Base-by-base conservation (phyloP, 2,329 filamentous ascomycete species). In the Fusarium cicatricum region DNA sequence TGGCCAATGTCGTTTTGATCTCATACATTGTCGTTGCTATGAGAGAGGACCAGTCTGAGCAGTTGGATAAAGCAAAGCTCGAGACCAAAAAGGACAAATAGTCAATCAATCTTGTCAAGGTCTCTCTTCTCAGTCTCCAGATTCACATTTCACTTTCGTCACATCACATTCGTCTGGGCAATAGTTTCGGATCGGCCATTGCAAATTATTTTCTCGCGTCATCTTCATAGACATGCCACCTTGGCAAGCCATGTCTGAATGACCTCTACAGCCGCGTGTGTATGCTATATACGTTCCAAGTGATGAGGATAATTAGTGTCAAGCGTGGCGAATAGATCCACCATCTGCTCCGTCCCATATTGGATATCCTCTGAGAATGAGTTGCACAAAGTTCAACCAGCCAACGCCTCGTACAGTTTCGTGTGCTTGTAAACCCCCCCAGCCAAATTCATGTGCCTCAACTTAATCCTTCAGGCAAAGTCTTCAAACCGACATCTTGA, bases 21-120 rank as follows among this genome's bases (percentile, higher is more conserved):
- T 87, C 84, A n/a, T 99, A 98, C 75, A 86, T 98, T 37, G 78
- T 97, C 52, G 91, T 97, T 16, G 95, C 95, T 4, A 93, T 97
- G 84, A 87, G 84, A 58, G 95, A 99, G 74, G 95, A 98, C 70
- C 78, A 84, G 64, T 77, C 77, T 3, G 81, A 83, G 15, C 75
- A 77, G 62, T 58, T 70, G 31, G 79, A 79, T 56, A 79, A 78
- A 34, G 66, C 68, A 58, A 77, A 77, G 66, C 69, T 70, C 34
- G 77, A 80, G 48, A 72, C 68, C 46, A 85, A 84, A 74, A 85
- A 85, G 70, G 74, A 79, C 38, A 74, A 77, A 60, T 82, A 66
- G 70, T 46, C 26, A 21, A 16, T 26, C 11, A 19, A 34, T 11
- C 17, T 37, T 12, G 12, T 43, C 14, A 14, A 41, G 12, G 34